Evolutionary conservation across 805 yeast genomes (phyloP).

Genomic region (Tetrapisispora namnaoensis): DNA sequence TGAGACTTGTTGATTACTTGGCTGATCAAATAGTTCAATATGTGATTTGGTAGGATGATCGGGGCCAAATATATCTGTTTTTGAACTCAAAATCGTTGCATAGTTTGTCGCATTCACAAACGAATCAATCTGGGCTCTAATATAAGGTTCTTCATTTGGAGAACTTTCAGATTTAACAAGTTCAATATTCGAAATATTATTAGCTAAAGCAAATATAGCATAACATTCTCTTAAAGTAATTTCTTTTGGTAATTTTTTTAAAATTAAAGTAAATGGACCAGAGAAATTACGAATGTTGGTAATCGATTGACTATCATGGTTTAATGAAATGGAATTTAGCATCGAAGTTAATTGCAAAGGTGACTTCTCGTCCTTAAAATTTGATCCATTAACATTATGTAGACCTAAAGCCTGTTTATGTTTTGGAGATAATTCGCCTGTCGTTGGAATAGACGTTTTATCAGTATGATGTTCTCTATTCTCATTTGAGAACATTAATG

Average conservation of each 20-base stretch:
- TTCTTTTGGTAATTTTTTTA: conserved; percentile 55
- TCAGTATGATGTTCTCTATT: background rate
- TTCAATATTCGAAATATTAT: conserved; percentile 47
- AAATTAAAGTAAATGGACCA: conserved; percentile 29
- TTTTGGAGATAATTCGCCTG: conserved; percentile 1
- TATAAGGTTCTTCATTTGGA: conserved; percentile 4
- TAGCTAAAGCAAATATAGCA: conserved; percentile 58
- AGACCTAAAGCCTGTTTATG: conserved; percentile 1
- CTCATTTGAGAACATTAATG: background rate
- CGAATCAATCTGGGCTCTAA: conserved; percentile 31
- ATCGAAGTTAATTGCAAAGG: conserved; percentile 25
- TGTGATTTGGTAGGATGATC: conserved; percentile 31
- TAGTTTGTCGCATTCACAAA: conserved; percentile 36
- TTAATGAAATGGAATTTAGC: conserved; percentile 21
- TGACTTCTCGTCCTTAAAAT: conserved; percentile 13
- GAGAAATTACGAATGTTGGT: background rate
- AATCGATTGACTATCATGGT: conserved; percentile 4
- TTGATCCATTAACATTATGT: background rate
- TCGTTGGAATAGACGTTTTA: background rate
- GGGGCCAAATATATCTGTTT: conserved; percentile 41
- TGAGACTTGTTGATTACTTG: conserved; percentile 20
- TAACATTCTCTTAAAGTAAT: conserved; percentile 56
- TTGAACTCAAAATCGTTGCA: conserved; percentile 33
- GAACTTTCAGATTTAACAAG: conserved; percentile 29
- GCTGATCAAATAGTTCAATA: conserved; percentile 35